These are phyloP conservation scores for Moringa oleifera DNA, from an alignment of 345 rosid species.

Conservation along the genomic window DNA sequence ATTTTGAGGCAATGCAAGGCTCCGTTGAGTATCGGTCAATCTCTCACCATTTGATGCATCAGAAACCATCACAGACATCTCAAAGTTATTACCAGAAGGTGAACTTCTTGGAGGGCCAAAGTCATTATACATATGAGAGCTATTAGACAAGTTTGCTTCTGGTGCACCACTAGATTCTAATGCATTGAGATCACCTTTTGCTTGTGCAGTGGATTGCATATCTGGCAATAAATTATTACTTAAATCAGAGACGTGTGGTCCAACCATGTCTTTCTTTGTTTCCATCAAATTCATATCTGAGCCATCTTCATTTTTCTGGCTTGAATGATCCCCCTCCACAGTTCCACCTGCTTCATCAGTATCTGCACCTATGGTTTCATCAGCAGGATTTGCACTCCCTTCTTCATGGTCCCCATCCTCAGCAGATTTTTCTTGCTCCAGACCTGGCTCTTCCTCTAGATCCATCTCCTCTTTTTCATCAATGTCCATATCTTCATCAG, in stretches of 20 bases:
- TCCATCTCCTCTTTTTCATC: constrained; percentile 42
- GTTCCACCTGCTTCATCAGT: constrained; percentile 31
- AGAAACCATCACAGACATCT: constrained; percentile 41
- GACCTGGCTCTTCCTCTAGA: constrained; percentile 45
- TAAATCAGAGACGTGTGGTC: constrained; percentile 33
- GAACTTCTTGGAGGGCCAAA: constrained; percentile 39
- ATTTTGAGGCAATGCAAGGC: constrained; percentile 33
- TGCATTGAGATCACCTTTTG: constrained; percentile 36
- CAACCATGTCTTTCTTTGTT: constrained; percentile 30
- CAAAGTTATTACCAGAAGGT: constrained; percentile 46
- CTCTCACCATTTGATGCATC: constrained; percentile 46
- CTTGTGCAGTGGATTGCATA: constrained; percentile 50
- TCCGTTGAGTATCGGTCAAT: constrained; percentile 37
- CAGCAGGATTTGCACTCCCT: constrained; percentile 31
- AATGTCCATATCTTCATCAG: constrained; percentile 45
- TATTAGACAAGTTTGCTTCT: constrained; percentile 40
- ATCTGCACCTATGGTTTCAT: constrained; percentile 39
- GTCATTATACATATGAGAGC: constrained; percentile 35
- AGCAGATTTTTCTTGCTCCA: constrained; percentile 34
- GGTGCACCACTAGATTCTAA: constrained; percentile 41
- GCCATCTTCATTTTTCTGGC: constrained; percentile 35
- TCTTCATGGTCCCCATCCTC: constrained; percentile 37
- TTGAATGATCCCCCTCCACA: constrained; percentile 36
- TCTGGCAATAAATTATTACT: constrained; percentile 34
- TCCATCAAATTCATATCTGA: constrained; percentile 31